These are phyloP conservation scores for Penstemon davidsonii DNA, from an alignment of 257 asterid genomes.

Conservation along the genomic window DNA sequence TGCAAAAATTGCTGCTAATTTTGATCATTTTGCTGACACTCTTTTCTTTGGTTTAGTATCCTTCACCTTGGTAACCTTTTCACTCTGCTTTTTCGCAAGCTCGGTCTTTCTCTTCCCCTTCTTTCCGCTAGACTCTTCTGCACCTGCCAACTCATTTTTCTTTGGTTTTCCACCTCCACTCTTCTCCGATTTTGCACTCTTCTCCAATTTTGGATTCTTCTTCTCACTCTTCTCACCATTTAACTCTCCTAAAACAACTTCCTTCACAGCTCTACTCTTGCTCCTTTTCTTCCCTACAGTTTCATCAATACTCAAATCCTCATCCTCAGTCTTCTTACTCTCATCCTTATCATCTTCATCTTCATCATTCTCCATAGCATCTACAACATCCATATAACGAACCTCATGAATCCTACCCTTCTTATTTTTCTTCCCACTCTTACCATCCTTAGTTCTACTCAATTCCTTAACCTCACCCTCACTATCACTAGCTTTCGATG, in stretches of 20 bases:
- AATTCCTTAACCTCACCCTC: conserved; percentile 40
- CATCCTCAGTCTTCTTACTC: conserved; percentile 22
- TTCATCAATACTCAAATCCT: conserved; percentile 6
- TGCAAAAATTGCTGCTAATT: background rate
- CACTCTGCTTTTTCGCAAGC: conserved; percentile 30
- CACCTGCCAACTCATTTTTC: conserved; percentile 20
- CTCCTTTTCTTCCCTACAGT: conserved; percentile 29
- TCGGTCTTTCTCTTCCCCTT: conserved; percentile 39
- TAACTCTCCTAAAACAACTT: background rate
- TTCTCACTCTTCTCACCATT: conserved; percentile 22
- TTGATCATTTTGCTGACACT: conserved; percentile 24
- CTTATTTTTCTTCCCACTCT: conserved; percentile 40
- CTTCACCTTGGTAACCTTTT: conserved; percentile 34
- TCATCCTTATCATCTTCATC: conserved; percentile 29
- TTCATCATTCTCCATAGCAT: conserved; percentile 43
- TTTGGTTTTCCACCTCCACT: conserved; percentile 25
- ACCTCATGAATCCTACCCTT: conserved; percentile 90
- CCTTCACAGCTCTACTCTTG: conserved; percentile 27
- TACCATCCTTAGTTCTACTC: conserved; percentile 30
- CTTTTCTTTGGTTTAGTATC: conserved; percentile 41
- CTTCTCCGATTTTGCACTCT: conserved; percentile 12
- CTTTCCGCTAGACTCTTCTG: conserved; percentile 22
- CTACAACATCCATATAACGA: conserved; percentile 73
- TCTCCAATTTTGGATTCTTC: conserved; percentile 18
- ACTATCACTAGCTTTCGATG: conserved; percentile 31